phyloP scores from a whole-genome alignment of 345 rosid genomes.

The Camelina hispida region DNA sequence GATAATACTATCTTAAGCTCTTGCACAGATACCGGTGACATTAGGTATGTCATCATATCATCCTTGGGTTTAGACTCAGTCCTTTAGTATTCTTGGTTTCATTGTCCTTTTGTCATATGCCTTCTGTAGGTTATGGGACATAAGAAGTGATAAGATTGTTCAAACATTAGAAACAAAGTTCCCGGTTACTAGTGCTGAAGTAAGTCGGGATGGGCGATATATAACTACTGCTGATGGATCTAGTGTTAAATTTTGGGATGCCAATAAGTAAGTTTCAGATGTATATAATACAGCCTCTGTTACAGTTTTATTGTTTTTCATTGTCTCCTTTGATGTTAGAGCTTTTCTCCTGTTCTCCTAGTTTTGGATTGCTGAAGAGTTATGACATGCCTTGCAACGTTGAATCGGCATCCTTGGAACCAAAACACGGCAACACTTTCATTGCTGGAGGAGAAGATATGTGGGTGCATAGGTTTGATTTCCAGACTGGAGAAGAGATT shows the following conservation, averaged over 20 bases:
- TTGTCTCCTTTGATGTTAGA: slow-evolving; percentile 24
- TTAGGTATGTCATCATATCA: slow-evolving; percentile 59
- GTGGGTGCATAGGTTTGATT: slow-evolving; percentile 73
- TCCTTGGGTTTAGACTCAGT: slow-evolving; percentile 6
- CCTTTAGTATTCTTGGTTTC: slow-evolving; percentile 10
- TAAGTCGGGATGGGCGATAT: slow-evolving; percentile 90
- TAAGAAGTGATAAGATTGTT: slow-evolving; percentile 83
- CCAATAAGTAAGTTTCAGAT: slow-evolving; percentile 76
- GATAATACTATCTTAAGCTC: slow-evolving; percentile 95
- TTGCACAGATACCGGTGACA: slow-evolving; percentile 85
- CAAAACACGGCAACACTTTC: slow-evolving; percentile 58
- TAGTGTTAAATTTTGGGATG: slow-evolving; percentile 96
- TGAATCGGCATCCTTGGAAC: slow-evolving; percentile 80
- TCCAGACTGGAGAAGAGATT: slow-evolving; percentile 70
- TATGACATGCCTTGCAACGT: slow-evolving; percentile 82
- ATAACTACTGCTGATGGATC: slow-evolving; percentile 96
- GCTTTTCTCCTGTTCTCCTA: slow-evolving; percentile 36
- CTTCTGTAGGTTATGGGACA: slow-evolving; percentile 59
- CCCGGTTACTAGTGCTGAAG: slow-evolving; percentile 95
- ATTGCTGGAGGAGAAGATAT: slow-evolving; percentile 75
- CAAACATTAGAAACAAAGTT: slow-evolving; percentile 82
- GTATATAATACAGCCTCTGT: background rate
- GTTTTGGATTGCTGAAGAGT: slow-evolving; percentile 92
- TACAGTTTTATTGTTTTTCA: slow-evolving; percentile 1
- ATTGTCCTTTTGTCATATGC: background rate